Evolutionary conservation across 768 basidiomycete species (phyloP), one percentile per base, ranked within the genome.

Genomic region (Heimioporus sp.): DNA sequence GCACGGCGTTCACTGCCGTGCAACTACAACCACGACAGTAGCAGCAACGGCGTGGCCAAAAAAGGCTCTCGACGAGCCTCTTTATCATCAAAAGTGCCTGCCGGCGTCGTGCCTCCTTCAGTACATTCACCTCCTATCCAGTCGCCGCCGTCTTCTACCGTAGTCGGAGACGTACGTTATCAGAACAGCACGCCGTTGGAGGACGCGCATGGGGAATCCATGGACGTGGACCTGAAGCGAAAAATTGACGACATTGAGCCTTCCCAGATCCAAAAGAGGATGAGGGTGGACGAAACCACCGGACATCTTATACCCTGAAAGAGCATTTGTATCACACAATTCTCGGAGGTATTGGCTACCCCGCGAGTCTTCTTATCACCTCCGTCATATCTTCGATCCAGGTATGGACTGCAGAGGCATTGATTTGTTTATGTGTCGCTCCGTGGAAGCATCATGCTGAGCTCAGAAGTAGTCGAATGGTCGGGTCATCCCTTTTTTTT

Each of bases 1-100:
- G 81, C 85, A 53, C 86, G 87, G 54, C 76, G 90, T 58, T 79
- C 80, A 39, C 76, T 92, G 65, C 76, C 79, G 40, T 92, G 90
- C 75, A 87, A 84, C 67, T 92, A 92, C 71, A 85, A 86, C 38
- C 87, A 91, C 62, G 87, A 90, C 57, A 72, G 70, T 17, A 58
- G 41, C 50, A 52, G 42, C 38, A 67, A 64, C 9, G 67, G 69
- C 19, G 55, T 53, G 32, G 57, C 58, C 42, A 67, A 72, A 60
- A 71, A 81, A 66, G 72, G 73, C 10, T 54, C 62, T 50, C 75
- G 83, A 52, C 77, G 81, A 28, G 73, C 80, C 28, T 83, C 83
- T 38, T 76, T 77, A 30, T 80, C 80, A 28, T 82, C 79, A 48
- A 69, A 66, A 63, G 57, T 58, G 13, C 57, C 58, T 17, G 65